Evolutionary conservation across 768 basidiomycete species (phyloP), one percentile per base, ranked within the genome.

Genomic region (Psilocybe cyanescens): DNA sequence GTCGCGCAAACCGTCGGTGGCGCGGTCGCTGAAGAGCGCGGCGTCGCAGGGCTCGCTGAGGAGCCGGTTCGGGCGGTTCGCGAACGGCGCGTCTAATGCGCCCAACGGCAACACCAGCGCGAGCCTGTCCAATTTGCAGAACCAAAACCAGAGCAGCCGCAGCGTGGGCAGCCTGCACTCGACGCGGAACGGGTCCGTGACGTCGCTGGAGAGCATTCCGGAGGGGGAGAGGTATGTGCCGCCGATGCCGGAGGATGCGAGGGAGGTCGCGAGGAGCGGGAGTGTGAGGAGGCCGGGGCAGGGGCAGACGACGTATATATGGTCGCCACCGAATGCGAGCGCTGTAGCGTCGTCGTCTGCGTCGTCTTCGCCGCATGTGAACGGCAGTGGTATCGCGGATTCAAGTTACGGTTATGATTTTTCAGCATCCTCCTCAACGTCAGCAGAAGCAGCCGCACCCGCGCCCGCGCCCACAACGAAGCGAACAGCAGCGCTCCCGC

Each of bases 401-500:
- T 24, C 24, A 24, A 24, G 24, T 24, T 24, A 24, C 0, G 24
- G 24, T 24, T 24, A 24, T 24, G 24, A 24, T 24, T 2, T 24
- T 24, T 24, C 24, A 24, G 24, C 24, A 24, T 24, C 24, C 24
- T 24, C 24, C 24, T 24, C 24, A 35, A 35, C 33, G 0, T 11
- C 33, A 35, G 11, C 33, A 35, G 11, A 35, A 7, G 6, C 3
- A 4, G 11, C 7, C 0, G 33, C 33, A 0, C 6, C 6, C 35
- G 33, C 33, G 11, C 6, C 6, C 35, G 51, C n/a, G 47, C 39
- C 29, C 29, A 45, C 35, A 8, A 56, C 58, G 9, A 60, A 61
- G 45, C 45, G 56, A n/a, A 28, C 59, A 8, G 19, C 24, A 2
- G 72, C 72, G 1, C 68, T 75, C 19, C 83, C 87, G 0, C 87